Evolutionary conservation across 768 basidiomycete genomes (phyloP), one percentile per base, ranked within the genome.

Genomic region (Termitomyces bulborhizus): DNA sequence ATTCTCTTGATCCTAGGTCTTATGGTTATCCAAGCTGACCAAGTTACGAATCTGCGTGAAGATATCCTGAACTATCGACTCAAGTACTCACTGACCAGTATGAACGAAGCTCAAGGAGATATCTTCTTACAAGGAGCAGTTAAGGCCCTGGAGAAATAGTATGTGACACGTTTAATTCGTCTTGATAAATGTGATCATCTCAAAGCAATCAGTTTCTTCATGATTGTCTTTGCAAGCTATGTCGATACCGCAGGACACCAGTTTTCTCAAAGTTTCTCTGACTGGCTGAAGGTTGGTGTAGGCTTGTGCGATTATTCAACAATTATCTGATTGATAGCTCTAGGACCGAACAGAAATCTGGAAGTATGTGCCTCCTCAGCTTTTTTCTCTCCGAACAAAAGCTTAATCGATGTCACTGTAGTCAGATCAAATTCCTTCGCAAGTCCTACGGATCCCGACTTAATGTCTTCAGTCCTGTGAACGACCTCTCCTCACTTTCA

Each of bases 221-320:
- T 94, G 62, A 89, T 98, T 56, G 90, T 88, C 0, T 99, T 98
- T 63, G 89, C 94, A 2, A 90, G 85, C 57, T 99, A 89, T 62
- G 85, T 96, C 5, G 81, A 87, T 51, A 76, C 78, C 27, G 79
- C 85, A 12, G 43, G 16, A 1, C 73, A 81, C 60, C 70, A 77
- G 52, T 82, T 88, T 65, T 68, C 73, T 41, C 81, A 84, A 58
- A 84, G 79, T 11, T 98, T 98, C 68, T 86, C 86, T 0, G 75
- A 80, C n/a, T 98, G 94, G 94, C 71, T 97, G 34, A 86, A 86
- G 79, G 89, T 88, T 32, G 31, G 74, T 64, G 4, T 45, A 15
- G 0, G 18, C 16, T 21, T 46, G 15, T 16, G 26, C n/a, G 7
- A 39, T n/a, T 8, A 9, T 15, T 13, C 26, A 26, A 34, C 16